A percentile compares a stretch with the other conserved stretches of the same genome.
These are phyloP conservation scores for Camellia sinensis DNA, from an alignment of 148 eudicot species.

Conservation along the genomic window DNA sequence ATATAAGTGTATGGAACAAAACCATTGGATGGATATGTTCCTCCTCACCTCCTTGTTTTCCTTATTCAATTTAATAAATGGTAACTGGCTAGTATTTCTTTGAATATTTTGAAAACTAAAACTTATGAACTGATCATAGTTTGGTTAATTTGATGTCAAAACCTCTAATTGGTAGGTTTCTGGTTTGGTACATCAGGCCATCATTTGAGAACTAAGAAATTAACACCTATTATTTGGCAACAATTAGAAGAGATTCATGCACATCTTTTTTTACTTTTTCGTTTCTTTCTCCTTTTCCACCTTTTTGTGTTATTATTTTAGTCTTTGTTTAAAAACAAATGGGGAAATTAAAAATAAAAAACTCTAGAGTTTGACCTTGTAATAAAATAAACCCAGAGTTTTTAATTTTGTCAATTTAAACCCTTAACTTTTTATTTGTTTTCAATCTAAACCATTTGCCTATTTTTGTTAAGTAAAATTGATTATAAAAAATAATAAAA, in stretches of 20 bases:
- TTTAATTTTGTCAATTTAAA: no score
- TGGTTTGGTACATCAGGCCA: neutral
- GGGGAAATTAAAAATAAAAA: no score
- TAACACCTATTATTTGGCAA: neutral
- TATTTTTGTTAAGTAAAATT: no score
- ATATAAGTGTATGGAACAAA: neutral
- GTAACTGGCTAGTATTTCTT: neutral
- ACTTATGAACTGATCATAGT: neutral
- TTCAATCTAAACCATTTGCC: no score
- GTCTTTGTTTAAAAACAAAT: no score
- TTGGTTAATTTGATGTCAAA: constrained; percentile 9
- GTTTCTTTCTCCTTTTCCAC: neutral
- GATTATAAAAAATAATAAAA: no score
- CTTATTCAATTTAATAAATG: neutral
- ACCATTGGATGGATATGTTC: neutral
- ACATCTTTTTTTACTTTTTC: neutral
- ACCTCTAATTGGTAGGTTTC: neutral
- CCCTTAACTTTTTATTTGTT: no score
- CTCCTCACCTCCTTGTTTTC: neutral
- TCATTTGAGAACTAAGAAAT: neutral
- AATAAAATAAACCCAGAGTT: no score
- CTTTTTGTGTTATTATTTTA: neutral
- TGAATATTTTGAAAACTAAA: neutral
- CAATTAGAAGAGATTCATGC: neutral
- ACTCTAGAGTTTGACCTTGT: no score